These are phyloP conservation scores for Stagonosporopsis rhizophila DNA, from an alignment of 2,329 filamentous ascomycete species.

Conservation along the genomic window DNA sequence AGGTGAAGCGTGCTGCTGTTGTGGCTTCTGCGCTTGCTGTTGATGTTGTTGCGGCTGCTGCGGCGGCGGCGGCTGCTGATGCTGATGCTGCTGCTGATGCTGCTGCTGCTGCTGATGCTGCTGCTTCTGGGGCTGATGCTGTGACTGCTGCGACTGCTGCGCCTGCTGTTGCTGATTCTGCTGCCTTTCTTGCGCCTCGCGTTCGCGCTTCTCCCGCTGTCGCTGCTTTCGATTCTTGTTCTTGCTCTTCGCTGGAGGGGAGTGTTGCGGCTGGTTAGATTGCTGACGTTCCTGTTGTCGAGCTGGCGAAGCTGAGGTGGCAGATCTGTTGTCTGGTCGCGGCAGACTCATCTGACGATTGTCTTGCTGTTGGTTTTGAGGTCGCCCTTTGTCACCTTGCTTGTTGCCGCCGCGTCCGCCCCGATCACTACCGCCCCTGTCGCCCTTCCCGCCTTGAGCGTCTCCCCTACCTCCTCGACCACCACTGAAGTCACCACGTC, in stretches of 20 bases:
- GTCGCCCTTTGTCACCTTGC: constrained; percentile 32
- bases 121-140: constrained; percentile 5
- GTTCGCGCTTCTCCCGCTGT: constrained; percentile 38
- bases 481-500: constrained; percentile 29
- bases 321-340: constrained; percentile 25
- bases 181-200: constrained; percentile 29
- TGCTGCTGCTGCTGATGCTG: constrained; percentile 16
- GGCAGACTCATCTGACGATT: constrained; percentile 26
- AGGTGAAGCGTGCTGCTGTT: constrained; percentile 29
- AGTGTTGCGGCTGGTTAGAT: constrained; percentile 27
- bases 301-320: constrained; percentile 37
- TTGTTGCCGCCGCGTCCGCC: constrained; percentile 39
- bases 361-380: constrained; percentile 37
- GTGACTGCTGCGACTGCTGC: constrained; percentile 11
- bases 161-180: constrained; percentile 13
- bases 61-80: background rate
- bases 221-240: constrained; percentile 43
- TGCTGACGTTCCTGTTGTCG: constrained; percentile 31
- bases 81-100: constrained; percentile 20
- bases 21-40: constrained; percentile 14
- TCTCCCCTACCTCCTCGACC: constrained; percentile 36
- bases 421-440: constrained; percentile 29
- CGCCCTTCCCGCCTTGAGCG: constrained; percentile 10
- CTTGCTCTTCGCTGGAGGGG: constrained; percentile 33
- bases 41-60: constrained; percentile 17